These are phyloP conservation scores for Fagus sylvatica DNA, from an alignment of 306 rosid species.

Conservation along the genomic window DNA sequence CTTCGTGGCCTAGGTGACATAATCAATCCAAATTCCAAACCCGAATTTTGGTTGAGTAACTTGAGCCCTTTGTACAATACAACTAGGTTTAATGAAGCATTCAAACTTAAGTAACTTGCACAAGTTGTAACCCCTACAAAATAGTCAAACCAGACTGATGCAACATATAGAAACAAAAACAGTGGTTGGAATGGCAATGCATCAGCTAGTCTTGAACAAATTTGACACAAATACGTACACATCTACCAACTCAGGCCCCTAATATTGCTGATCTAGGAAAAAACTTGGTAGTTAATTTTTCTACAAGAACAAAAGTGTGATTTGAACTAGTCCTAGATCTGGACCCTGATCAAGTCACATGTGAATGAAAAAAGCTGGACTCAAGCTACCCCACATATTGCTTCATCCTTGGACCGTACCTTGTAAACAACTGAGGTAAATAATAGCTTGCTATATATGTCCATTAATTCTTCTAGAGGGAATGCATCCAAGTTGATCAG, in stretches of 20 bases:
- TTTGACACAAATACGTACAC: neutral
- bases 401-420: neutral
- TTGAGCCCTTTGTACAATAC: too few species aligned
- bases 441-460: neutral
- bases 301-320: neutral
- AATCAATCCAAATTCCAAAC: too few species aligned
- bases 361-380: neutral
- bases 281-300: neutral
- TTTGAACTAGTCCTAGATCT: neutral
- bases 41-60: too few species aligned
- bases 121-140: neutral
- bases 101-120: too few species aligned
- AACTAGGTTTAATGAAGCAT: too few species aligned
- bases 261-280: neutral
- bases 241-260: neutral
- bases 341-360: neutral
- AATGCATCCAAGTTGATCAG: neutral
- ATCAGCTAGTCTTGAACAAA: neutral
- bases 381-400: neutral
- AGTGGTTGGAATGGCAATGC: neutral
- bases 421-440: neutral
- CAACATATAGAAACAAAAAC: neutral
- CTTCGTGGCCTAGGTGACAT: too few species aligned
- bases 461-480: neutral
- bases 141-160: neutral